Base-by-base conservation (phyloP, 2,329 filamentous ascomycete genomes). In the Pseudopyrenochaeta lycopersici region DNA sequence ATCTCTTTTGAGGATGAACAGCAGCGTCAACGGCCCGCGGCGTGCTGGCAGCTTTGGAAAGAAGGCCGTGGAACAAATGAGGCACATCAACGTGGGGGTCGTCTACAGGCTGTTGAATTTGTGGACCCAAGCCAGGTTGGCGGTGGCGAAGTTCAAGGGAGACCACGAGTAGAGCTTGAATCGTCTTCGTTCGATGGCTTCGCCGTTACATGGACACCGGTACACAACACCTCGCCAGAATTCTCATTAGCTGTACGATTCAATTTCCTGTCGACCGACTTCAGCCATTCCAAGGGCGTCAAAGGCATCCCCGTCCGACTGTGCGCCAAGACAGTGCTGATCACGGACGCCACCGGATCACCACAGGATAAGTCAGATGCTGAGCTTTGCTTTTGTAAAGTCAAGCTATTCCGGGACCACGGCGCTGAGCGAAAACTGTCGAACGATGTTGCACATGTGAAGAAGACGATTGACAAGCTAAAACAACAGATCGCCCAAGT, bases 191-290 rank as follows among this genome's bases (percentile, higher is more conserved):
- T 97, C 62, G 94, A 98, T 71, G 93, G 94, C 0, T 98, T 98
- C 73, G 94, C 89, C 6, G 91, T 98, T 4, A 85, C 88, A 5
- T 98, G 94, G 94, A 90, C 88, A 0, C 89, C 92, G 0, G 64
- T 67, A n/a, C 76, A 84, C 36, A 88, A 88, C 43, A 87, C 88
- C 0, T 77, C 80, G 0, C 81, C 89, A 3, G 92, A 97, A 66
- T 95, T 92, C 74, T 90, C 88, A 43, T 87, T 99, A 50, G 90
- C 92, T 7, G 91, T 98, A 11, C 90, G 95, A 40, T 99, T 98
- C 82, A 99, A 99, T 78, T 99, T 99, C 72, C 82, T 99, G 0
- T 99, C 95, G 0, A 99, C 95, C 7, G 95, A 99, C 73, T 99
- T 98, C 73, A 98, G 94, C 75, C 95, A 98, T 72, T 98, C 95